Percentiles rank a stretch among this genome's conserved stretches.
These are phyloP conservation scores for Grifola frondosa DNA, from an alignment of 1,284 basidiomycete genomes.

Conservation along the genomic window DNA sequence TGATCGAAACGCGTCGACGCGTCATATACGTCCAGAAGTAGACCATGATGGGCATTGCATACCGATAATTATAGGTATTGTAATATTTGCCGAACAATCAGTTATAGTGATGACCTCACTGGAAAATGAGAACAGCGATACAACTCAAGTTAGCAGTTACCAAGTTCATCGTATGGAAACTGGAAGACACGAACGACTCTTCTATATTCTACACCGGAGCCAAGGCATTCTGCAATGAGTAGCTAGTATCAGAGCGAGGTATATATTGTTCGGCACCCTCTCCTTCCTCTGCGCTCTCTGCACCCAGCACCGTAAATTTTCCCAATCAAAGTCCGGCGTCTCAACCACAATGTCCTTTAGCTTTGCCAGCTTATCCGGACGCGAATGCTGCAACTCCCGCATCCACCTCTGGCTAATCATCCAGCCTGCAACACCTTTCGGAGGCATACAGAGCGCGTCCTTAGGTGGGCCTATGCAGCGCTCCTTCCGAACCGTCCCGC, in stretches of 20 bases:
- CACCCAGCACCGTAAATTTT: conserved; percentile 48
- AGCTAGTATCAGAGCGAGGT: conserved; percentile 27
- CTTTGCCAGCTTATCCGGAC: conserved; percentile 45
- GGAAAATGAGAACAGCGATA: too few relatives aligned
- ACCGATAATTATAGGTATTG: too few relatives aligned
- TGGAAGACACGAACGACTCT: too few relatives aligned
- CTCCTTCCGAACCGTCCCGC: conserved; percentile 53
- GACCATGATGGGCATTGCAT: too few relatives aligned
- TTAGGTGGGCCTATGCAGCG: conserved; percentile 55
- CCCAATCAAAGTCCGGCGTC: conserved; percentile 47
- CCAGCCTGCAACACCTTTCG: conserved; percentile 63
- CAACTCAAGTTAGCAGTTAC: too few relatives aligned
- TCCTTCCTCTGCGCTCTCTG: conserved; percentile 51
- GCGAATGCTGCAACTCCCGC: conserved; percentile 35
- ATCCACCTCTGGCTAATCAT: conserved; percentile 73
- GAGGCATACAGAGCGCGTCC: conserved; percentile 59
- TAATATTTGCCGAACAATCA: too few relatives aligned
- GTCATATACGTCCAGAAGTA: too few relatives aligned
- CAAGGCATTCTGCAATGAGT: conserved; percentile 26
- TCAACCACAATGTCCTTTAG: conserved; percentile 47
- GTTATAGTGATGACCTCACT: too few relatives aligned
- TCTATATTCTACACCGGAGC: conserved; percentile 20
- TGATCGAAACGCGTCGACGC: too few relatives aligned
- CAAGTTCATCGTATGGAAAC: too few relatives aligned
- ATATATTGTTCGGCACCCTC: conserved; percentile 16